Conservation (phyloP, 2,329 filamentous ascomycete species). For the Clarireedia paspali region DNA sequence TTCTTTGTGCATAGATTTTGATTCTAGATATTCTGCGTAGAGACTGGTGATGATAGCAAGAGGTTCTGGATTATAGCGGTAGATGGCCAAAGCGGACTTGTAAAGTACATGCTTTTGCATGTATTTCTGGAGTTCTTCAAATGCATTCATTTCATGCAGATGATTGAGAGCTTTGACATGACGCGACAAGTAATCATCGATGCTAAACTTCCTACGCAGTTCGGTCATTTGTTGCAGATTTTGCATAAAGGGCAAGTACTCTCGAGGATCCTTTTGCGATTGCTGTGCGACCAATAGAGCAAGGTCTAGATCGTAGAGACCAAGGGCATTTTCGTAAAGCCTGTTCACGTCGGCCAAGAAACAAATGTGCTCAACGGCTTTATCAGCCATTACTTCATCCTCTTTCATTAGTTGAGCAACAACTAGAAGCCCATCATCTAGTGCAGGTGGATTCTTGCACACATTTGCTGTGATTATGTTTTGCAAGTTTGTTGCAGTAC, state of each 20-base stretch:
- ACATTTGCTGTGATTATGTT: conserved; percentile 93
- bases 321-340: conserved; percentile 83
- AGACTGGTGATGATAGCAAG: conserved; percentile 63
- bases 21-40: conserved; percentile 72
- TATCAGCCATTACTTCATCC: conserved; percentile 67
- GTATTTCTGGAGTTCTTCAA: conserved; percentile 74
- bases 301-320: conserved; percentile 85
- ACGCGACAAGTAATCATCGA: conserved; percentile 80
- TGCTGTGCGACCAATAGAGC: conserved; percentile 89
- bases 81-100: conserved; percentile 66
- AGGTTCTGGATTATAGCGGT: conserved; percentile 69
- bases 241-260: conserved; percentile 93
- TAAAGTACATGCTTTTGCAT: conserved; percentile 75
- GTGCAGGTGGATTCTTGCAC: conserved; percentile 84
- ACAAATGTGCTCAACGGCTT: conserved; percentile 92
- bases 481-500: conserved; percentile 62
- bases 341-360: conserved; percentile 92
- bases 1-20: conserved; percentile 70
- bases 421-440: conserved; percentile 75
- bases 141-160: conserved; percentile 64
- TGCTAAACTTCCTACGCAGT: conserved; percentile 67
- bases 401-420: conserved; percentile 66
- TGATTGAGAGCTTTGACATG: conserved; percentile 70
- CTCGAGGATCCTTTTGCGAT: conserved; percentile 87
- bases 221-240: conserved; percentile 68